Conservation (phyloP, 1,139 yeast species). For the Lodderomyces parapsilosis region DNA sequence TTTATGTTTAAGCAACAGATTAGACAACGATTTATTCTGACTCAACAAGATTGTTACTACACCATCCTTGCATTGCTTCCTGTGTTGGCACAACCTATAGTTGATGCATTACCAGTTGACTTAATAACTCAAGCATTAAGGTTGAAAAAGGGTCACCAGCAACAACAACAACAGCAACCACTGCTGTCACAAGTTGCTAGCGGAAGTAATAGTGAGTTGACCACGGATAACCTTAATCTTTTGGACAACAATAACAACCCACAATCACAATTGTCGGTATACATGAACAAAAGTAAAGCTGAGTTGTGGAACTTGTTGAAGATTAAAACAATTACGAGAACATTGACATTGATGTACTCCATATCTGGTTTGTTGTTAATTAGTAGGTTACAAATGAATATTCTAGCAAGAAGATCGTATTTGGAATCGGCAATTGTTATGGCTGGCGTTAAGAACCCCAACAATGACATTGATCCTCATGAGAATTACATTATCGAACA, state of each 20-base stretch:
- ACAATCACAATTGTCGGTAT: slow-evolving; percentile 29
- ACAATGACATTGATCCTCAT: slow-evolving; percentile 20
- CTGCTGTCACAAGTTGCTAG: slow-evolving; percentile 18
- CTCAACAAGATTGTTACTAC: slow-evolving; percentile 86
- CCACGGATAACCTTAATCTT: slow-evolving; percentile 40
- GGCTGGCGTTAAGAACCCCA: slow-evolving; percentile 43
- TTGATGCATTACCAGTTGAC: slow-evolving; percentile 69
- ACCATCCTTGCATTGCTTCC: slow-evolving; percentile 85
- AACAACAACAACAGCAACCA: slow-evolving; percentile 12
- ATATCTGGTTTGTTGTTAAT: slow-evolving; percentile 69
- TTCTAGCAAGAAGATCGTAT: slow-evolving; percentile 83
- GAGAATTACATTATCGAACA: slow-evolving; percentile 65
- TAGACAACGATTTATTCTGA: slow-evolving; percentile 75
- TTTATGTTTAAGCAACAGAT: slow-evolving; percentile 79
- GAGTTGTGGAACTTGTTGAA: slow-evolving; percentile 88
- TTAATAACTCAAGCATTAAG: slow-evolving; percentile 69
- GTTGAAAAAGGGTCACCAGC: slow-evolving; percentile 43
- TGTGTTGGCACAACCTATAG: slow-evolving; percentile 64
- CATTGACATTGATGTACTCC: slow-evolving; percentile 69
- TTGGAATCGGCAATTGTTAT: slow-evolving; percentile 72
- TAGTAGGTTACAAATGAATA: slow-evolving; percentile 82
- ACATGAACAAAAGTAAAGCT: slow-evolving; percentile 54
- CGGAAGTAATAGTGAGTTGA: slow-evolving; percentile 30
- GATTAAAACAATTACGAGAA: slow-evolving; percentile 69
- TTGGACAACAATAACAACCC: slow-evolving; percentile 28